Evolutionary conservation across 2,329 filamentous ascomycete genomes (phyloP).

Genomic region (Penicillium palitans): DNA sequence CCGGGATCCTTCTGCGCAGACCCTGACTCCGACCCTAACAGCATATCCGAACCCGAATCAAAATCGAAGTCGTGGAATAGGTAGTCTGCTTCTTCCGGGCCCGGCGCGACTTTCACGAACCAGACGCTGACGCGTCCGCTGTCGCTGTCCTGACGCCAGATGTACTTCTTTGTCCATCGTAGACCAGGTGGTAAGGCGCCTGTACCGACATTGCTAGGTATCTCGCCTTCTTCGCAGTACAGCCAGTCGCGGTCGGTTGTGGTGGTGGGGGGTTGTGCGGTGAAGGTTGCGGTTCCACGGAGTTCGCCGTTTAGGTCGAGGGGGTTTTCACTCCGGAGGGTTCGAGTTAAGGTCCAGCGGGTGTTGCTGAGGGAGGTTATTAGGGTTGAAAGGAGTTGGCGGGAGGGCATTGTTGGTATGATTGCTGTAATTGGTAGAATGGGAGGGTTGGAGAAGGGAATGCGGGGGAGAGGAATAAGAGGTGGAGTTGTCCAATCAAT

Average conservation of each 20-base stretch:
- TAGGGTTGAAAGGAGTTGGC: slow-evolving; percentile 24
- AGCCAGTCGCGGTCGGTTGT: slow-evolving; percentile 35
- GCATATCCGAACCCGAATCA: not conserved
- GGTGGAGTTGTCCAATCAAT: not conserved
- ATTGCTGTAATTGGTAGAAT: not conserved
- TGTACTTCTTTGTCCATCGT: slow-evolving; percentile 46
- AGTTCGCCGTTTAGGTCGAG: slow-evolving; percentile 45
- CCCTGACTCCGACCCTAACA: not conserved
- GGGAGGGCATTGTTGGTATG: slow-evolving; percentile 16
- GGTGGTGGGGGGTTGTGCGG: slow-evolving; percentile 21
- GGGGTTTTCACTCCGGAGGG: slow-evolving; percentile 43
- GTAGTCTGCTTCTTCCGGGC: slow-evolving; percentile 41
- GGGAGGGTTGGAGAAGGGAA: not conserved
- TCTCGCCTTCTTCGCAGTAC: slow-evolving; percentile 47
- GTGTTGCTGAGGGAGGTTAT: slow-evolving; percentile 33
- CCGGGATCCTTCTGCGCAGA: slow-evolving; percentile 12
- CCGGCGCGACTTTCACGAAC: slow-evolving; percentile 43
- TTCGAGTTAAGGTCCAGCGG: slow-evolving; percentile 41
- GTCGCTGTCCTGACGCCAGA: slow-evolving; percentile 40
- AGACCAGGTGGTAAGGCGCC: slow-evolving; percentile 26
- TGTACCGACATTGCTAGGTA: slow-evolving; percentile 31
- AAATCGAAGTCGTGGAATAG: slow-evolving; percentile 48
- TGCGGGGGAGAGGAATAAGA: not conserved
- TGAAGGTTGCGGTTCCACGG: slow-evolving; percentile 44
- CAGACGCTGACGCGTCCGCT: slow-evolving; percentile 42